phyloP scores from a whole-genome alignment of 1,284 basidiomycete species.

The Phellopilus nigrolimitatus region DNA sequence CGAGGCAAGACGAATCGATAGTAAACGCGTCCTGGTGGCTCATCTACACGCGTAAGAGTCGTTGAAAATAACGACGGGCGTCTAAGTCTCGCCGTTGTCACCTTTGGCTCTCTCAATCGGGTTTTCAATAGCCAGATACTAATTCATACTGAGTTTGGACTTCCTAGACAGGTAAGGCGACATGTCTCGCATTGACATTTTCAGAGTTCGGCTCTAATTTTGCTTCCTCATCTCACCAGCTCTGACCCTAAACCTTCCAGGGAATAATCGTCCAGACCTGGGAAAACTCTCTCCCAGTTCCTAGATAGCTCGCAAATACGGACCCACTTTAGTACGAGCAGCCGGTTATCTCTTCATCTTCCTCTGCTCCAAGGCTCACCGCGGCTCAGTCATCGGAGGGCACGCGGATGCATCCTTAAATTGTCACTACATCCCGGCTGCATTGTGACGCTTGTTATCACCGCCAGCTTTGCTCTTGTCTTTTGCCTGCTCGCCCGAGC shows the following conservation, averaged over 20 bases:
- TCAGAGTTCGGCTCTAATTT: background rate
- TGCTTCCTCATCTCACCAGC: background rate
- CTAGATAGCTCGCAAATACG: conserved; percentile 5
- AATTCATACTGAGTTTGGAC: background rate
- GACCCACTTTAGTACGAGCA: conserved; percentile 5
- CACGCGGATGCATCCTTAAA: background rate
- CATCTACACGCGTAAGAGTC: conserved; percentile 5
- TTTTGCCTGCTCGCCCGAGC: background rate
- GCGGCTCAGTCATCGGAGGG: background rate
- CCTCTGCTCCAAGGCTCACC: background rate
- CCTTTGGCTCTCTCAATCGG: background rate
- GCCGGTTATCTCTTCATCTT: conserved; percentile 11
- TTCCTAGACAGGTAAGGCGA: background rate
- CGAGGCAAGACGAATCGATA: too few species aligned
- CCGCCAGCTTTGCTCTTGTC: conserved; percentile 3
- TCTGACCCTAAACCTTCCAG: conserved; percentile 5
- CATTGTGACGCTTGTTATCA: background rate
- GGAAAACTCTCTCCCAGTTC: conserved; percentile 2
- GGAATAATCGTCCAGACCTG: background rate
- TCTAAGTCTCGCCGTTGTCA: background rate
- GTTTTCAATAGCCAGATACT: too few species aligned
- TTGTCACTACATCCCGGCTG: background rate
- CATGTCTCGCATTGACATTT: background rate
- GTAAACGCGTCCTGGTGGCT: background rate
- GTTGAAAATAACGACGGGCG: conserved; percentile 2